Base-by-base conservation (phyloP, 805 yeast genomes). In the Wickerhamiella musiphila region DNA sequence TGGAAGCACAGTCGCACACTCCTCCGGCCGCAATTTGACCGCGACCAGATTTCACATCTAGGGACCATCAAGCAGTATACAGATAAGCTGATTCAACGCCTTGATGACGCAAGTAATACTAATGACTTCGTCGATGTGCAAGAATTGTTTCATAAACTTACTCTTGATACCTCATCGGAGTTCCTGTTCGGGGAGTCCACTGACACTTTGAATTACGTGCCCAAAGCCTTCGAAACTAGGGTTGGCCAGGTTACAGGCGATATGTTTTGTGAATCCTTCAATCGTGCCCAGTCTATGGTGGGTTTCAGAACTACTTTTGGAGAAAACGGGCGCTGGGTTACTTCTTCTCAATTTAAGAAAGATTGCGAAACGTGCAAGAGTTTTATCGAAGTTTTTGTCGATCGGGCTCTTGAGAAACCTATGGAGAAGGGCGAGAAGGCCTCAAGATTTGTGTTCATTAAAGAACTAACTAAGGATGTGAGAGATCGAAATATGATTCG, bases 391-490 rank as follows among this genome's bases (percentile, higher is more conserved):
- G 52, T 44, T 41, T 63, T 56, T 39, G 68, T 62, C 28, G 33
- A 49, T 21, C 46, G 44, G 34, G 65, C 61, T 3, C 48, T 61
- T 29, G 46, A 36, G 15, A 20, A 28, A 18, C 43, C 53, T 38
- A 15, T 48, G 48, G 36, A 59, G 54, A 30, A 47, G 38, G 41
- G 35, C 17, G 44, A 40, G 25, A 39, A 38, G 32, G 35, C 53
- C 26, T 64, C 52, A 21, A 54, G 61, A 15, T 66, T 62, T 39
- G 57, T 63, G 10, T 65, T 66, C 47, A 56, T 67, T 35, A 54
- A 57, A 29, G 70, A 65, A 42, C 55, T 66, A 37, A 64, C 56
- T 29, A 59, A 60, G 46, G 63, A 63, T 45, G 63, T 70, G 11
- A 54, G 60, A 34, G 62, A 67, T 41, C 65, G 66, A 13, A 48